Evolutionary conservation across 139 green algal species (phyloP), one percentile per base, ranked within the genome.

Genomic region (Protoeuglena noctilucae): DNA sequence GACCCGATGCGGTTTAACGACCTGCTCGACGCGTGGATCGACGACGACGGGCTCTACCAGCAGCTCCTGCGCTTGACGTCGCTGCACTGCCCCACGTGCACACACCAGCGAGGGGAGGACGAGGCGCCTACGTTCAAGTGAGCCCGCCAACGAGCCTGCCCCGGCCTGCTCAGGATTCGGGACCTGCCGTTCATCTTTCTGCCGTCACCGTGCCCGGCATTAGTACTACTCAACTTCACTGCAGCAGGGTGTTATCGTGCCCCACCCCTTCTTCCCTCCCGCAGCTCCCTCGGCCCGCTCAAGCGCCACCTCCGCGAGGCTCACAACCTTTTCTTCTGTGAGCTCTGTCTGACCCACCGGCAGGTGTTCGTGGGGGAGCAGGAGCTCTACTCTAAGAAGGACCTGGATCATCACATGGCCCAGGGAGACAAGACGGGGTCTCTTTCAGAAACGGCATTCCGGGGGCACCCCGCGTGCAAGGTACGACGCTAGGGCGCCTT

Each of bases 291-390:
- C 23, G n/a, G n/a, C n/a, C n/a, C 64, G 26, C 28, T 96, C 23
- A 84, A 86, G 62, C 49, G 54, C 18, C 66, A 87, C 39, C 50
- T 96, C 22, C 34, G 67, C 25, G 52, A 53, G 19, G 51, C 66
- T 6, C 61, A 74, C 56, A 73, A 80, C 41, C 67, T 81, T 29
- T 63, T 74, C 34, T 88, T 97, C 56, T 97, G 89, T 59, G 71
- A 87, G 53, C 70, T 97, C 26, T 97, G 89, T 68, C 53, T 95
- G 24, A 82, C 79, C 48, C 64, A 76, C 16, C 66, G 87, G 40
- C 93, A 94, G 81, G 82, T 93, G 28, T 96, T 96, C 51, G 48
- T 93, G 16, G 65, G 67, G 28, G 88, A 96, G 71, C 88, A 96
- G 76, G 40, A 85, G 23, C 30, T 89, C 31, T 97, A 97, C 75